Evolutionary conservation across 2,329 filamentous ascomycete genomes (phyloP).

Genomic region (Bipolaris bicolor): DNA sequence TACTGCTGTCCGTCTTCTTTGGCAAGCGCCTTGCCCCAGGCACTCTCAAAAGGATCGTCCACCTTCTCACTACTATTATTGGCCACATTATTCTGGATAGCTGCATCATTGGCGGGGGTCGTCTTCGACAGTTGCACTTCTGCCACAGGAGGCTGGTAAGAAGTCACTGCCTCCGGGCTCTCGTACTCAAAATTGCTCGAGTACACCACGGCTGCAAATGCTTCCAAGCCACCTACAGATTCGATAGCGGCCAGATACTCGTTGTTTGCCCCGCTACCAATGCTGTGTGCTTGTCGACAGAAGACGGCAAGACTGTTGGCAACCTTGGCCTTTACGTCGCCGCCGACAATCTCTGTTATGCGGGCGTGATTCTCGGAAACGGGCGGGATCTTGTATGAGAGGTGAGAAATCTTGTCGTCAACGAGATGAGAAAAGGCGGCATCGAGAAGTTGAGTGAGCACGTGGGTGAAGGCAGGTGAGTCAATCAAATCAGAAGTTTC

Average conservation of each 20-base stretch:
- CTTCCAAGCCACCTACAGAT: conserved; percentile 74
- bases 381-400: conserved; percentile 74
- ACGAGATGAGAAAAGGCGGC: conserved; percentile 84
- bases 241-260: conserved; percentile 71
- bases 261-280: conserved; percentile 68
- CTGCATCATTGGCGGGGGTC: conserved; percentile 58
- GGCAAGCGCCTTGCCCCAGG: conserved; percentile 70
- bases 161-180: conserved; percentile 43
- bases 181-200: conserved; percentile 75
- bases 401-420: conserved; percentile 77
- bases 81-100: conserved; percentile 58
- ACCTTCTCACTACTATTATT: conserved; percentile 22
- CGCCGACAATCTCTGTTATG: conserved; percentile 60
- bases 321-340: conserved; percentile 69
- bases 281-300: conserved; percentile 86
- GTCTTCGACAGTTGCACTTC: conserved; percentile 52
- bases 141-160: conserved; percentile 46
- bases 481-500: conserved; percentile 96
- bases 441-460: conserved; percentile 85
- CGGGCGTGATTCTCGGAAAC: conserved; percentile 50
- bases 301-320: conserved; percentile 90
- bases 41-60: conserved; percentile 68
- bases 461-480: conserved; percentile 86
- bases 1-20: conserved; percentile 47
- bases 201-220: conserved; percentile 86